A percentile compares a stretch with the other conserved stretches of the same genome.
phyloP scores from a whole-genome alignment of 2,329 filamentous ascomycete genomes.

The Stachybotrys chlorohalonatus region DNA sequence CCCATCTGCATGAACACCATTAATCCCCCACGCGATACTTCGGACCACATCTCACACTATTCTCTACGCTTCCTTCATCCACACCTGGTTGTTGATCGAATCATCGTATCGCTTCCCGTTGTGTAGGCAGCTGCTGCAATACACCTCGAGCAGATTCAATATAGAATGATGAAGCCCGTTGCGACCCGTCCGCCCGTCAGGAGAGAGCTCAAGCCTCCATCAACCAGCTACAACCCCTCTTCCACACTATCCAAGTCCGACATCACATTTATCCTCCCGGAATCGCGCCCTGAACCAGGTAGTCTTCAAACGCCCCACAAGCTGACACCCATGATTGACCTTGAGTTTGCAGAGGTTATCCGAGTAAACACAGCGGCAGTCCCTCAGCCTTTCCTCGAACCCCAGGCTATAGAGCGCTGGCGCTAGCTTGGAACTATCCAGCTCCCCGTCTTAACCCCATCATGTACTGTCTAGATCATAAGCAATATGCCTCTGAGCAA shows the following conservation, averaged over 20 bases:
- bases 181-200: slow-evolving; percentile 4
- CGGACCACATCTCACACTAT: no score
- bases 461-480: no score
- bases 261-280: background rate
- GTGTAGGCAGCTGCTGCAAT: no score
- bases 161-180: slow-evolving; percentile 4
- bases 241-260: background rate
- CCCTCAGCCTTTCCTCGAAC: slow-evolving; percentile 26
- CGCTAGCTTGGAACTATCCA: background rate
- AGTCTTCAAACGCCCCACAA: background rate
- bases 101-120: no score
- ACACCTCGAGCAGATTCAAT: background rate
- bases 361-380: slow-evolving; percentile 6
- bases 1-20: no score
- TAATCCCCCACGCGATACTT: no score
- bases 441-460: no score
- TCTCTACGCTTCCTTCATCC: no score
- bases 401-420: slow-evolving; percentile 12
- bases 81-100: no score
- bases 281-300: background rate
- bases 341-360: background rate
- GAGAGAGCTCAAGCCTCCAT: slow-evolving; percentile 3
- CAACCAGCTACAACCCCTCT: background rate
- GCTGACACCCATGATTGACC: background rate
- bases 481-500: no score